Base-by-base conservation (phyloP, 768 basidiomycete genomes). In the Inosperma sp. region DNA sequence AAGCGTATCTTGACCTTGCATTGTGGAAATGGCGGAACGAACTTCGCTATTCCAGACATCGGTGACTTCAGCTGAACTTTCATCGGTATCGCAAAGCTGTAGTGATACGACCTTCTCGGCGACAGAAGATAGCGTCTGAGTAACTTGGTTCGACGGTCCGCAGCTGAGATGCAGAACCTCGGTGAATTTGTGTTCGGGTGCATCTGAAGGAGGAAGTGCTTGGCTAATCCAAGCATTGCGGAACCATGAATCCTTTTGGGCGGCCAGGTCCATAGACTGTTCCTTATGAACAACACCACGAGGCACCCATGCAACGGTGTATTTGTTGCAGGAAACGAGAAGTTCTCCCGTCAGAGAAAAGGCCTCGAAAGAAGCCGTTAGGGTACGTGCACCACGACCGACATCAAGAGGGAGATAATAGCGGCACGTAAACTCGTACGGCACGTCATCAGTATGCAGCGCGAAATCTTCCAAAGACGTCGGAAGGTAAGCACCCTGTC, bases 221-320 rank as follows among this genome's bases (percentile, higher is more conserved):
- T 56, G 55, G 8, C 35, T 26, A 14, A 35, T 51, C 65, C 65
- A 63, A n/a, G 49, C 52, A 33, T 59, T 62, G 41, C 57, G 54
- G n/a, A 59, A 49, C 65, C 62, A 63, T 3, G 47, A 40, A 10
- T 59, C 59, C 39, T 61, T 59, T 26, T 59, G 55, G 16, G 57
- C 58, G 23, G 54, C 58, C 2, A n/a, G n/a, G n/a, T 61, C 59
- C 59, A 61, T 55, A 19, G 44, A 16, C 46, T 60, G 58, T 30
- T 60, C 59, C 34, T 60, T 59, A 50, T 60, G 59, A 7, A 64
- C 66, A 19, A 65, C 60, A 34, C 66, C 66, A 14, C 54, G 59
- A 13, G 67, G 67, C 2, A 68, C 60, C 67, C 65, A 68, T 3
- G 65, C 67, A 14, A 69, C 69, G 0, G 65, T 63, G 46, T 70